Evolutionary conservation across 2,329 filamentous ascomycete species (phyloP), one percentile per base, ranked within the genome.

Genomic region (Alternaria incomplexa): DNA sequence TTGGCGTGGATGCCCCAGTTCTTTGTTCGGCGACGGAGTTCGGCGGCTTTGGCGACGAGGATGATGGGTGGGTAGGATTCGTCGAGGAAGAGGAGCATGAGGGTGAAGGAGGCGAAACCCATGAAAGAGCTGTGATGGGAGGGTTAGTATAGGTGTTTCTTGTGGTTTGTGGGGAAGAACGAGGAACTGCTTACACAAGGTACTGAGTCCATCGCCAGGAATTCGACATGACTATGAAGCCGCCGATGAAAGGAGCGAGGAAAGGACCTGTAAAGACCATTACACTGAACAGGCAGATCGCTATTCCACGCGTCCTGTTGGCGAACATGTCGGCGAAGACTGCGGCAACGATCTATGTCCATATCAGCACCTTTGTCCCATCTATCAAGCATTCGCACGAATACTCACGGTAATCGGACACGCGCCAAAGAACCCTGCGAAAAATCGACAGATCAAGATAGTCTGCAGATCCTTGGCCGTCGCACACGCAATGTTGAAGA

Each of bases 1-100:
- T 85, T 86, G 51, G 87, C 86, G 67, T 89, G 87, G 46, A 88
- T 88, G n/a, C 86, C 86, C 86, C 86, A 88, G 63, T 88, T 88
- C 70, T 83, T 84, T 4, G 86, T 88, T 32, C 84, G 77, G 15
- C 86, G 83, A 36, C 86, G 83, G 1, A 88, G 77, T 63, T 87
- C 85, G 2, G 81, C 75, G 11, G 86, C 86, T 73, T 89, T 89
- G 7, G 77, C 71, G 51, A 89, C 83, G 2, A 89, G 80, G 36
- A 89, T 86, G 12, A 87, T 80, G 0, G 87, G 87, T 1, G 86
- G 85, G 67, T 89, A 89, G 0, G 85, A 85, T 72, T 89, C 87
- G 46, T 83, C 72, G 17, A 88, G 81, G 77, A 88, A 88, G 58
- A 88, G 67, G 3, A 87, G 55, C 64, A 85, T 83, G 12, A 87